Percentiles rank a stretch among this genome's conserved stretches.
phyloP scores from a whole-genome alignment of 305 asterid species.

The Coffea humblotiana region DNA sequence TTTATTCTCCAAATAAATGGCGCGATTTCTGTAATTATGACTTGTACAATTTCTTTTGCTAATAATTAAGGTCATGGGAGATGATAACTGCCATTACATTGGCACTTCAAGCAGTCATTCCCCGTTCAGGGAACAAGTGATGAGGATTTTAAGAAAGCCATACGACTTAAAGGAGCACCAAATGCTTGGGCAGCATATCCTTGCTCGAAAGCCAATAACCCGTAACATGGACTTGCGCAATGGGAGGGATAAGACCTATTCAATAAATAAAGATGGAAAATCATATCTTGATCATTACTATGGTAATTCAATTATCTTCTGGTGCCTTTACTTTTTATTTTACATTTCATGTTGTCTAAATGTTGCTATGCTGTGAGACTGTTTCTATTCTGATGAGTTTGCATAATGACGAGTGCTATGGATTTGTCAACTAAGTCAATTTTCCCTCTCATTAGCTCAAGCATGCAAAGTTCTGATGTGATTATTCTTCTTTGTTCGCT shows the following conservation, averaged over 20 bases:
- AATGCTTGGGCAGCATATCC: constrained; percentile 11
- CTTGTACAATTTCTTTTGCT: neutral
- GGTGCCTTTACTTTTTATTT: neutral
- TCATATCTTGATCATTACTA: constrained; percentile 31
- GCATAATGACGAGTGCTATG: neutral
- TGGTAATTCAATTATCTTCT: constrained; percentile 36
- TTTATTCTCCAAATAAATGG: neutral
- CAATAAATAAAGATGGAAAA: constrained; percentile 26
- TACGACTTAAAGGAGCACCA: constrained; percentile 35
- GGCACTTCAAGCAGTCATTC: constrained; percentile 11
- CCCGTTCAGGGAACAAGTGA: constrained; percentile 29
- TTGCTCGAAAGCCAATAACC: neutral
- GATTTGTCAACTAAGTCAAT: no score
- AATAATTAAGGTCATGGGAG: constrained; percentile 17
- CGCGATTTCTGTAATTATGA: neutral
- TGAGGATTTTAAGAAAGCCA: constrained; percentile 36
- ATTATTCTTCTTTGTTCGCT: neutral
- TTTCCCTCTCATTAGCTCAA: neutral
- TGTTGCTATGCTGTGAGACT: neutral
- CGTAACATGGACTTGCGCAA: constrained; percentile 15
- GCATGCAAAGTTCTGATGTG: neutral
- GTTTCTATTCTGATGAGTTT: neutral
- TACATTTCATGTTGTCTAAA: neutral
- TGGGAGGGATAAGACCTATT: constrained; percentile 14
- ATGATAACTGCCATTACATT: neutral